phyloP scores from a whole-genome alignment of 2,329 filamentous ascomycete genomes.

The Phoma sp. region DNA sequence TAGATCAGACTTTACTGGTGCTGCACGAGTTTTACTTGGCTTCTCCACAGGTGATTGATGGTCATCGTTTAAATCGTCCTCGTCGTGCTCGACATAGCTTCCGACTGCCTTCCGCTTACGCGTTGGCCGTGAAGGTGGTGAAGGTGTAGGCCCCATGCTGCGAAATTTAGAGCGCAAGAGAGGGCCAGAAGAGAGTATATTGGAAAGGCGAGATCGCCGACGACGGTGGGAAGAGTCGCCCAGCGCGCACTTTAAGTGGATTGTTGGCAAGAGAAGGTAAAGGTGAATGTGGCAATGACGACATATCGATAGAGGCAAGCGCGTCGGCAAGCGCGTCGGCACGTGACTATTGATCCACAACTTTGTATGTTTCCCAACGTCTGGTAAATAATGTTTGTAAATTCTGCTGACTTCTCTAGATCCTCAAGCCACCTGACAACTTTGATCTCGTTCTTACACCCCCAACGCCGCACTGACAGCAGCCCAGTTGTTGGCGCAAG shows the following conservation, averaged over 20 bases:
- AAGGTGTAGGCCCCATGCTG: neutral
- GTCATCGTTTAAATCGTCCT: slow-evolving; percentile 2
- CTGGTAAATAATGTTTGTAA: no score
- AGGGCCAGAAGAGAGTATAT: neutral
- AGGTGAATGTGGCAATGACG: slow-evolving; percentile 7
- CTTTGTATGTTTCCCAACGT: neutral
- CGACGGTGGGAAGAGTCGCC: neutral
- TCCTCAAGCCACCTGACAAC: no score
- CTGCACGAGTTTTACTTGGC: neutral
- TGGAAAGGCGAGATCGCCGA: neutral
- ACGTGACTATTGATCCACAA: neutral
- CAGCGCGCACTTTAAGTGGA: neutral
- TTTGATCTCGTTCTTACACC: no score
- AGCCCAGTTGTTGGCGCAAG: slow-evolving; percentile 40
- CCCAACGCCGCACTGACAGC: slow-evolving; percentile 17
- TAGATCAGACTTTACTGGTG: slow-evolving; percentile 9
- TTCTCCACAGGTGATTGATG: slow-evolving; percentile 14
- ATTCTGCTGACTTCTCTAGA: no score
- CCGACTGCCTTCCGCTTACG: slow-evolving; percentile 32
- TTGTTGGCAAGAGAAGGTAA: neutral
- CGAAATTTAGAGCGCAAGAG: neutral
- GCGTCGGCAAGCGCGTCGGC: slow-evolving; percentile 1
- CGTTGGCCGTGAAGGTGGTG: slow-evolving; percentile 2
- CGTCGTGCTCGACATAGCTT: slow-evolving; percentile 9
- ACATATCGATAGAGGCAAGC: slow-evolving; percentile 7